phyloP scores from a whole-genome alignment of 1,139 yeast genomes.

The Torulaspora globosa region DNA sequence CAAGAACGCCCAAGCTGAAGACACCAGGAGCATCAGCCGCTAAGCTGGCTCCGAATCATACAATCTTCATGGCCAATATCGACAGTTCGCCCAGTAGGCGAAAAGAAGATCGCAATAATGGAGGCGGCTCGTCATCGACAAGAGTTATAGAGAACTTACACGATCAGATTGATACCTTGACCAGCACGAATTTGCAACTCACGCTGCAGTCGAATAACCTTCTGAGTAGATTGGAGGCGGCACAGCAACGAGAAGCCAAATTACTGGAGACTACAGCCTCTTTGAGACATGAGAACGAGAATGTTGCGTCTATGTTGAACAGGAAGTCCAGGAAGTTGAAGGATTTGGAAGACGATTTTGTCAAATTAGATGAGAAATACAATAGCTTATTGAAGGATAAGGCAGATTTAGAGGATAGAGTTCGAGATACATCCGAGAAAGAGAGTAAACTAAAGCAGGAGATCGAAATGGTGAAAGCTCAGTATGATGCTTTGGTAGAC shows the following conservation, averaged over 20 bases:
- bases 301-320: slow-evolving; percentile 56
- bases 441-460: slow-evolving; percentile 50
- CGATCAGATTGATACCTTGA: slow-evolving; percentile 52
- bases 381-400: slow-evolving; percentile 47
- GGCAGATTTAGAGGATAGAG: slow-evolving; percentile 48
- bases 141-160: slow-evolving; percentile 58
- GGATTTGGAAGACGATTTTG: slow-evolving; percentile 56
- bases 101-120: slow-evolving; percentile 5
- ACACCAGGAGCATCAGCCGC: slow-evolving; percentile 14
- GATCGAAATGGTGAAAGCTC: slow-evolving; percentile 52
- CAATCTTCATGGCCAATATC: slow-evolving; percentile 26
- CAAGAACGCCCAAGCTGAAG: not conserved
- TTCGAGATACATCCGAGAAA: slow-evolving; percentile 48
- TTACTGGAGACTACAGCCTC: slow-evolving; percentile 65
- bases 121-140: slow-evolving; percentile 37
- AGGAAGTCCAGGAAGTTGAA: slow-evolving; percentile 60
- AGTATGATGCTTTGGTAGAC: slow-evolving; percentile 58
- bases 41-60: slow-evolving; percentile 29
- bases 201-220: slow-evolving; percentile 45
- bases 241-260: slow-evolving; percentile 52
- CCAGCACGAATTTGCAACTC: slow-evolving; percentile 50
- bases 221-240: slow-evolving; percentile 48
- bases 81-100: slow-evolving; percentile 13
- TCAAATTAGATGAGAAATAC: slow-evolving; percentile 44
- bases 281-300: slow-evolving; percentile 66